Base-by-base conservation (phyloP, 176 grass and related monocot species). In the Olyra latifolia region DNA sequence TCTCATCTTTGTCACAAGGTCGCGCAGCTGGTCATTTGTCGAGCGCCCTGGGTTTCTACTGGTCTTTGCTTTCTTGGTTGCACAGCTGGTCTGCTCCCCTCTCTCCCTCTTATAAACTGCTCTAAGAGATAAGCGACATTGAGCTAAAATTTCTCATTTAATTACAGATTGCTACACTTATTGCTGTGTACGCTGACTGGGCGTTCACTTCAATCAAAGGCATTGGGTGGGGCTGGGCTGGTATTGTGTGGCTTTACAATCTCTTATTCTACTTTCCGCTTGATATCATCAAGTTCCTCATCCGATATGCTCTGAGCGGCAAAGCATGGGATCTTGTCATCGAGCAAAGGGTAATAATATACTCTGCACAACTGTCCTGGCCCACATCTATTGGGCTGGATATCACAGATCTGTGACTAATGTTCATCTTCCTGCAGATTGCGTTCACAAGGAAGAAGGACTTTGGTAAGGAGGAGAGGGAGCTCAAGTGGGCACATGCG, bases 151-250 rank as follows among this genome's bases (percentile, higher is more conserved):
- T 24, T 59, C n/a, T 19, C 10, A 22, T 47, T 45, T 25, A 29
- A 42, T 23, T 78, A 46, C 89, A 97, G 94, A 80, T 94, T 82
- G 94, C 94, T 70, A 97, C 94, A 6, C 8, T 89, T n/a, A 89
- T 97, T 47, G 91, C 94, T 23, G 94, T 97, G 20, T 97, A 97
- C 5, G 83, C 81, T 8, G 60, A 91, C 19, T 97, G 91, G 94
- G 84, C 44, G 48, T 97, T 97, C 78, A 88, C 94, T 32, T 75
- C 82, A n/a, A 93, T 97, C 64, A 82, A 93, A 76, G 94, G 94
- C 71, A 89, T 93, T 45, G 94, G 94, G 32, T 97, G 94, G 94
- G 91, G 94, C 42, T 97, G 94, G 94, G 94, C 94, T 57, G 94
- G 94, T 69, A 71, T 97, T 30, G 90, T 97, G 53, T 97, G 94